Evolutionary conservation across 768 basidiomycete species (phyloP).

Genomic region (Mycena indigotica): DNA sequence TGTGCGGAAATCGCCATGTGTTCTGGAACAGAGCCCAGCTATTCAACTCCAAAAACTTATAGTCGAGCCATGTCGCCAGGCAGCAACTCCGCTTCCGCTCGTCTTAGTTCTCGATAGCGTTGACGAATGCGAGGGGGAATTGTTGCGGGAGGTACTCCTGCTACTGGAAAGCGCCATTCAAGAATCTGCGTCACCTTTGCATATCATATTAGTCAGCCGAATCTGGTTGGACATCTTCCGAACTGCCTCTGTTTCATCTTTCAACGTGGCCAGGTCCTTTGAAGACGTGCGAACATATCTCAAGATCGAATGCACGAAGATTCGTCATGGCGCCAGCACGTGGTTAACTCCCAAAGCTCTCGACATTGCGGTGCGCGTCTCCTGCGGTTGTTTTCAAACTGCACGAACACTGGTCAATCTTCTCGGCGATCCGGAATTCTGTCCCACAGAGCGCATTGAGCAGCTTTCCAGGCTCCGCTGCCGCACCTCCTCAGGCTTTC

Average conservation of each 20-base stretch:
- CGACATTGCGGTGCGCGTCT: conserved; percentile 4
- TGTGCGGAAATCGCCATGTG: conserved; percentile 4
- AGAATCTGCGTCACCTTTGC: neutral
- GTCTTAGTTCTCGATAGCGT: conserved; percentile 17
- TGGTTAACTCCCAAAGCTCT: conserved; percentile 4
- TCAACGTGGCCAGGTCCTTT: conserved; percentile 10
- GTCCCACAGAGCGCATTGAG: conserved; percentile 1
- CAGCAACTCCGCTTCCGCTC: neutral
- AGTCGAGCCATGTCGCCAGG: conserved; percentile 11
- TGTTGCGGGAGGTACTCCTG: conserved; percentile 11
- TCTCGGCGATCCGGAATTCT: conserved; percentile 6
- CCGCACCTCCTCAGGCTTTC: neutral
- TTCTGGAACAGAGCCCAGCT: conserved; percentile 5
- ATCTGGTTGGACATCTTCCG: neutral
- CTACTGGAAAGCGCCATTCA: conserved; percentile 8
- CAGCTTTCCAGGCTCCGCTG: neutral
- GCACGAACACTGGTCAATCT: conserved; percentile 16
- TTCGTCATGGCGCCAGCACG: conserved; percentile 1
- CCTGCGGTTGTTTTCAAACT: conserved; percentile 15
- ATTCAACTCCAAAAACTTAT: conserved; percentile 14
- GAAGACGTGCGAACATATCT: conserved; percentile 16
- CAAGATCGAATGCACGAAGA: neutral
- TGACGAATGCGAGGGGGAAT: conserved; percentile 2
- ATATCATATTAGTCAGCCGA: conserved; percentile 8
- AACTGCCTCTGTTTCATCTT: conserved; percentile 2